Percentiles rank a stretch among this genome's conserved stretches.
Conservation (phyloP, 1,284 basidiomycete genomes). For the Cutaneotrichosporon sp. region DNA sequence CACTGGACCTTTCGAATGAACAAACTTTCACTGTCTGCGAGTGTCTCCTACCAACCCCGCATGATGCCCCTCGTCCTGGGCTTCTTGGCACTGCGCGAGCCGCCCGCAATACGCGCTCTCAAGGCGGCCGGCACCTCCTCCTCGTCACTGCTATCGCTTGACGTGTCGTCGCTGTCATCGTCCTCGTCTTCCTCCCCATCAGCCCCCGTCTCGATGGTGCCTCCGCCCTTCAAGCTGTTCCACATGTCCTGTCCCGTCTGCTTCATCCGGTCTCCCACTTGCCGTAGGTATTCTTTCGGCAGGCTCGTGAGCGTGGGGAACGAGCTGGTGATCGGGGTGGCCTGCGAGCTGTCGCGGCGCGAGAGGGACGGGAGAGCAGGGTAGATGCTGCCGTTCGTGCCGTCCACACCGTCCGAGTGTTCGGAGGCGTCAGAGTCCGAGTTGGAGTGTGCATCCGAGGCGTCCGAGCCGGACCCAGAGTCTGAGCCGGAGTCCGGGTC, state of each 20-base stretch:
- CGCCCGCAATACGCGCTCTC: background rate
- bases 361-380: background rate
- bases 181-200: background rate
- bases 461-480: background rate
- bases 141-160: background rate
- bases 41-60: constrained; percentile 2
- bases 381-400: background rate
- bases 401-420: background rate
- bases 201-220: background rate
- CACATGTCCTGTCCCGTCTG: too few relatives aligned
- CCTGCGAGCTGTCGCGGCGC: background rate
- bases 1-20: too few relatives aligned
- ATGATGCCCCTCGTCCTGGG: background rate
- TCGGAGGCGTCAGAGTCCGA: background rate
- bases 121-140: background rate
- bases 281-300: constrained; percentile 13
- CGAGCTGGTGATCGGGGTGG: background rate
- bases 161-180: constrained; percentile 3
- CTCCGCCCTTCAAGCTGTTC: background rate
- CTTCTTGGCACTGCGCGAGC: background rate
- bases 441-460: background rate
- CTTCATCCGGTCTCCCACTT: too few relatives aligned
- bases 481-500: background rate
- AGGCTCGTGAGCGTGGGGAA: constrained; percentile 16
- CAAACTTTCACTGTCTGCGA: too few relatives aligned